Base-by-base conservation (phyloP, 441 rosid species). In the Omphalea diandra region DNA sequence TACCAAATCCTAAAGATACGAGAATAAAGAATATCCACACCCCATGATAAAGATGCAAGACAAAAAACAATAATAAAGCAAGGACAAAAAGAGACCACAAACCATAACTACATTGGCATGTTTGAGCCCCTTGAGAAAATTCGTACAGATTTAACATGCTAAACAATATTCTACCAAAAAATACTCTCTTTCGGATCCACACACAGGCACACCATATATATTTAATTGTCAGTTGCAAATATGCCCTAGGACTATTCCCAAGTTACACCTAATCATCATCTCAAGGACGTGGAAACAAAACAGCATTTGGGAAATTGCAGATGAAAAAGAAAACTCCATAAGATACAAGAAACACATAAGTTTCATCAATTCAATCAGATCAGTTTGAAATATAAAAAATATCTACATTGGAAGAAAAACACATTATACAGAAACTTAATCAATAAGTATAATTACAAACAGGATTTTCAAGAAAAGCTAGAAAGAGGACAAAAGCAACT, bases 401-500 rank as follows among this genome's bases (percentile, higher is more conserved):
- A 58, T 67, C 40, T 54, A 63, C 58, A 53, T 29, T 35, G 29
- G 3, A 26, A 5, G 46, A 44, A 40, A 57, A 35, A 1, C 47
- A 18, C 75, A 65, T 29, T 54, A 33, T 63, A 55, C 75, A 63
- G 22, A 44, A 57, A 22, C 12, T 44, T 49, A 33, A 59, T 59
- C 24, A 31, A 47, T 14, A 43, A 44, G 35, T 32, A 33, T 29
- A 41, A 35, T 17, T 38, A 65, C 24, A 72, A 43, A 69, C 8
- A 63, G 33, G 40, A n/a, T 7, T 29, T 0, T 24, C 18, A 62
- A 35, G 8, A 1, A 49, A 31, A 18, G 2, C 47, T 11, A 64
- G 1, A 7, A n/a, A 15, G 10, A 43, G 0, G 8, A 12, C 1
- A 41, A 41, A 52, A 18, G 35, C 6, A 65, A 50, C 29, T 20